Conservation (phyloP, 139 green algal species). For the Haematococcus sp. region DNA sequence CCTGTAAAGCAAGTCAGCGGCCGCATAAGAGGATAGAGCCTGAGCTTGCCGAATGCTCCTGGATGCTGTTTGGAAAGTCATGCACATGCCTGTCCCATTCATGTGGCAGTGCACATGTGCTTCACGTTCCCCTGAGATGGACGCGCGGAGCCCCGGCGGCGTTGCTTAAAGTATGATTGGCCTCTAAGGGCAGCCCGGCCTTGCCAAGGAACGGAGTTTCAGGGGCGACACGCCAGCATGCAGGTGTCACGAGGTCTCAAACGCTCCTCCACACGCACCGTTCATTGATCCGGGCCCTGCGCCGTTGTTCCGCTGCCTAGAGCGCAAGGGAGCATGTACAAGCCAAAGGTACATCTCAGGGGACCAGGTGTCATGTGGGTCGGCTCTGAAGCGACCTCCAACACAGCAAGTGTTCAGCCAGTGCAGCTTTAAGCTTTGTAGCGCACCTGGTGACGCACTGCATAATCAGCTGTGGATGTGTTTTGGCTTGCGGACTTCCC, state of each 20-base stretch:
- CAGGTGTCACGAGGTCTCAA: no score
- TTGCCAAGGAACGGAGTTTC: no score
- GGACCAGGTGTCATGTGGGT: not conserved
- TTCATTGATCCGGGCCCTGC: constrained; percentile 1
- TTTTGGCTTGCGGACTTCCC: no score
- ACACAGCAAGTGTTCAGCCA: constrained; percentile 65
- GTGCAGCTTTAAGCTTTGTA: constrained; percentile 46
- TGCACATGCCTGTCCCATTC: not conserved
- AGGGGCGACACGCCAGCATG: no score
- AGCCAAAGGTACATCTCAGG: not conserved
- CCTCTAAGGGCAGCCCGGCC: no score
- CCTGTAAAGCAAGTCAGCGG: not conserved
- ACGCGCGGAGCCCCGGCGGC: no score
- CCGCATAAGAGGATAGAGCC: no score
- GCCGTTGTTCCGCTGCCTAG: not conserved
- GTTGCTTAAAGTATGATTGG: no score
- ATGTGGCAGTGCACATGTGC: no score
- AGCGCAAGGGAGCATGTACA: not conserved
- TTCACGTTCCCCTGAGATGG: no score
- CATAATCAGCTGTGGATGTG: not conserved
- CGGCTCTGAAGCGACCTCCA: constrained; percentile 56
- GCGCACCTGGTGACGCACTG: not conserved
- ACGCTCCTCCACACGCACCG: not conserved
- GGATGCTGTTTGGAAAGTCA: not conserved
- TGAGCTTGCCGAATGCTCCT: no score